phyloP scores from a whole-genome alignment of 805 yeast species.

The Metschnikowia arizonensis region DNA sequence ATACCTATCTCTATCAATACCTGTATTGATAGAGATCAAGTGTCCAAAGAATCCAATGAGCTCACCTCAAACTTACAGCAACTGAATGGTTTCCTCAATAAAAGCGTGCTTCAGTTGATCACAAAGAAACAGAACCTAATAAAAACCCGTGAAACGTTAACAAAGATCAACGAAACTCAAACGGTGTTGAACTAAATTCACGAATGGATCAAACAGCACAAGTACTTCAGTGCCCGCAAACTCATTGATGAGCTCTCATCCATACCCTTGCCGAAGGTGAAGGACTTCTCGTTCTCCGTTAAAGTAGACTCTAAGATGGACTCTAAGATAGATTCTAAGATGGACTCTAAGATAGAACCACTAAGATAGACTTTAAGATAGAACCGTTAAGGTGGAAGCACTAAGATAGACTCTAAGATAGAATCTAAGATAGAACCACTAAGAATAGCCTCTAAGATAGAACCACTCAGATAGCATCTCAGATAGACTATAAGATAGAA shows the following conservation, averaged over 20 bases:
- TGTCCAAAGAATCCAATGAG: conserved; percentile 53
- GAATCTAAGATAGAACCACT: too few species aligned
- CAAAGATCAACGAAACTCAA: conserved; percentile 68
- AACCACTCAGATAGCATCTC: too few species aligned
- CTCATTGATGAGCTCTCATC: conserved; percentile 70
- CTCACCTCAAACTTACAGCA: conserved; percentile 52
- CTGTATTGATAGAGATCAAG: conserved; percentile 58
- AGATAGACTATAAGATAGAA: too few species aligned
- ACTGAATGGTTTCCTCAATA: conserved; percentile 55
- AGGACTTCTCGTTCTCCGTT: conserved; percentile 69
- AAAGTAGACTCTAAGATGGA: too few species aligned
- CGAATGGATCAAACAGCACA: conserved; percentile 67
- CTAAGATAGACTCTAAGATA: too few species aligned
- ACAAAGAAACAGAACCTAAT: conserved; percentile 57
- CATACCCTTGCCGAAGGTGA: conserved; percentile 65
- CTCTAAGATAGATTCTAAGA: too few species aligned
- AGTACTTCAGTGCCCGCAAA: conserved; percentile 82
- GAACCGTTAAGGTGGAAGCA: too few species aligned
- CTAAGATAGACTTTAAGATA: too few species aligned
- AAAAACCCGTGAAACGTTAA: conserved; percentile 57
- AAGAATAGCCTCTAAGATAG: too few species aligned
- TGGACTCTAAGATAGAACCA: too few species aligned
- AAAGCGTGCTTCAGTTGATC: conserved; percentile 63
- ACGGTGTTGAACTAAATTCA: conserved; percentile 69
- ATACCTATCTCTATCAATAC: too few species aligned